Percentiles rank a stretch among this genome's conserved stretches.
These are phyloP conservation scores for Sugiyamaella boreocaroliniensis DNA, from an alignment of 805 yeast species.

Conservation along the genomic window DNA sequence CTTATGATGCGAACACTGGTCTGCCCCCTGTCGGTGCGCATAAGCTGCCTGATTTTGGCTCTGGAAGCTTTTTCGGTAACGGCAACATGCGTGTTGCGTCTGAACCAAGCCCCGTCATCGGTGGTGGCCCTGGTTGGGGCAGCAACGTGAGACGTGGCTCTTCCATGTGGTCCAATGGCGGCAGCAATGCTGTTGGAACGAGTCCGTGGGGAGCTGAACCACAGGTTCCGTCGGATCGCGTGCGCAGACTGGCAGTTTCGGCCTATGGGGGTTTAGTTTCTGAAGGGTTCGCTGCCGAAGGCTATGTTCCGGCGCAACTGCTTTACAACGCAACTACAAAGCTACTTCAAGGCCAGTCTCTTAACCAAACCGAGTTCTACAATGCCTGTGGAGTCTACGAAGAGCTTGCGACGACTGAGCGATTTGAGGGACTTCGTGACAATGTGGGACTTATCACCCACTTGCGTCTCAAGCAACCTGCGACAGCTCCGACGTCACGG, in stretches of 20 bases:
- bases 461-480: constrained; percentile 1
- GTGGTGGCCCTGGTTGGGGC: not conserved
- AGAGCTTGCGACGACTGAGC: constrained; percentile 5
- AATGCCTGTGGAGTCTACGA: constrained; percentile 22
- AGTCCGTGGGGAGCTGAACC: constrained; percentile 1
- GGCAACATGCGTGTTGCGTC: not conserved
- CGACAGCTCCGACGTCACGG: not conserved
- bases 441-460: constrained; percentile 32
- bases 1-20: constrained; percentile 12
- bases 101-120: not conserved
- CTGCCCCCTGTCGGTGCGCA: not conserved
- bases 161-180: not conserved
- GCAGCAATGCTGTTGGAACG: not conserved
- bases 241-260: constrained; percentile 21
- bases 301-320: constrained; percentile 31
- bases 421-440: constrained; percentile 28
- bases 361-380: constrained; percentile 27
- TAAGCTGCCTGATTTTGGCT: not conserved
- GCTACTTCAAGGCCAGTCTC: constrained; percentile 12
- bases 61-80: not conserved
- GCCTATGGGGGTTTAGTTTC: constrained; percentile 19
- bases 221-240: constrained; percentile 8
- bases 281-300: constrained; percentile 26
- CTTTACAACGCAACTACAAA: constrained; percentile 27
- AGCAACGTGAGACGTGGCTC: not conserved